Percentiles rank a stretch among this genome's conserved stretches.
These are phyloP conservation scores for Ustilago hordei DNA, from an alignment of 1,284 basidiomycete species.

Conservation along the genomic window DNA sequence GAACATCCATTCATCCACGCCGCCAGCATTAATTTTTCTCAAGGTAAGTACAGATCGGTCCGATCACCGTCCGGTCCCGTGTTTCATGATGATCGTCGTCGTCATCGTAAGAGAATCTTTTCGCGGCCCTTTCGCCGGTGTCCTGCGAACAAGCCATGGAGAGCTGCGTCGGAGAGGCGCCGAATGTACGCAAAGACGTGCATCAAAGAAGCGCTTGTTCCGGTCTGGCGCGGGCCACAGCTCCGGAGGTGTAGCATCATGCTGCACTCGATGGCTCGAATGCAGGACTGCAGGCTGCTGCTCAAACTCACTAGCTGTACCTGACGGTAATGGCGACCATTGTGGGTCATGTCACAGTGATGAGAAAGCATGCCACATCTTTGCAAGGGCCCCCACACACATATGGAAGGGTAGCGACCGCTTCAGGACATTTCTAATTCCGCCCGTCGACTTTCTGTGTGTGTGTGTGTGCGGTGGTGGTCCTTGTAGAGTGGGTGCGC, in stretches of 20 bases:
- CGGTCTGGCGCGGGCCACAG: conserved; percentile 3
- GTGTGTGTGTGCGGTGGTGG: too few species aligned
- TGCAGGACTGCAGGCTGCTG: conserved; percentile 2
- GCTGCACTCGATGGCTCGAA: neutral
- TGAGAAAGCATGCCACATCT: neutral
- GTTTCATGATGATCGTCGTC: neutral
- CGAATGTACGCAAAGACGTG: conserved; percentile 1
- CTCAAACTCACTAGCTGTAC: neutral
- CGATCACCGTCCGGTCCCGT: neutral
- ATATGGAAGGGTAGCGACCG: neutral
- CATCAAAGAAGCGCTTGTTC: conserved; percentile 1
- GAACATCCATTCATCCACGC: neutral
- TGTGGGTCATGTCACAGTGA: neutral
- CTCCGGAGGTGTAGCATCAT: neutral
- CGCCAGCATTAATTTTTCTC: conserved; percentile 1
- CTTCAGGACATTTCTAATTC: conserved; percentile 1
- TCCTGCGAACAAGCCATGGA: conserved; percentile 1
- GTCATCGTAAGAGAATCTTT: neutral
- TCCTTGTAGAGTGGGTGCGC: neutral
- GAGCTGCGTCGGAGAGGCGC: neutral
- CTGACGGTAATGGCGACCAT: neutral
- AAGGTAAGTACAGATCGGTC: conserved; percentile 1
- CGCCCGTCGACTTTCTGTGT: conserved; percentile 2
- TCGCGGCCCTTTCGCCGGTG: neutral
- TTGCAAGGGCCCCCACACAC: neutral